Base-by-base conservation (phyloP, 2,329 filamentous ascomycete genomes). In the Colletotrichum sp. region DNA sequence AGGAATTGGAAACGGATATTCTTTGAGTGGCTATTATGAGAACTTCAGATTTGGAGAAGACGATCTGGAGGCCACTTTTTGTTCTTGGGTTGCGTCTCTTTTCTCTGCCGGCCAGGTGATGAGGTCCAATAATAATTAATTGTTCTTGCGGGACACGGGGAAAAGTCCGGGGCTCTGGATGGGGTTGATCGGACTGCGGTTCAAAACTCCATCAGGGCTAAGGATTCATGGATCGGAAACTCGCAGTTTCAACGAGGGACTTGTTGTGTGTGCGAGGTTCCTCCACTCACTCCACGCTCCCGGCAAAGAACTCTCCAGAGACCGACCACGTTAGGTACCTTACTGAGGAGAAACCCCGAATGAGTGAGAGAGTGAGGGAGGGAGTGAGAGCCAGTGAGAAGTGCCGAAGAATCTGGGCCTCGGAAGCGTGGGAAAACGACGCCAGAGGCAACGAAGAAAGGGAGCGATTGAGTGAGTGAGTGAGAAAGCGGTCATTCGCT, bases 251-350 rank as follows among this genome's bases (percentile, higher is more conserved):
- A 8, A 48, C 16, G 32, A 38, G 55, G 61, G 68, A 28, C 55
- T 52, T 21, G 43, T 21, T 52, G 43, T 52, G 43, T 52, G n/a
- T 21, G 43, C 18, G 43, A 13, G 43, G 43, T 21, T 52, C 43
- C 43, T 52, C 43, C 43, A 52, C 43, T 52, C 43, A 52, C 43
- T 21, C n/a, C 43, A 52, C 43, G 43, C 43, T 61, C 48, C 48
- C 74, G 74, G 74, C 74, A 76, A 76, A 76, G 70, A 43, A 76
- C 74, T 76, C 74, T 76, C 74, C 74, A 48, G 26, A 67, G 15
- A 52, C 24, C 43, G 18, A 48, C 18, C 43, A 26, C 21, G 7
- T 26, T 4, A 28, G 26, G 16, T 43, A 16, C 34, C 34, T 36
- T 36, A 8, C 36, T 43, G 38, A 52, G 43, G 43, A 52, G 43